phyloP scores from a whole-genome alignment of 441 rosid species.

The Croton laevigatus region DNA sequence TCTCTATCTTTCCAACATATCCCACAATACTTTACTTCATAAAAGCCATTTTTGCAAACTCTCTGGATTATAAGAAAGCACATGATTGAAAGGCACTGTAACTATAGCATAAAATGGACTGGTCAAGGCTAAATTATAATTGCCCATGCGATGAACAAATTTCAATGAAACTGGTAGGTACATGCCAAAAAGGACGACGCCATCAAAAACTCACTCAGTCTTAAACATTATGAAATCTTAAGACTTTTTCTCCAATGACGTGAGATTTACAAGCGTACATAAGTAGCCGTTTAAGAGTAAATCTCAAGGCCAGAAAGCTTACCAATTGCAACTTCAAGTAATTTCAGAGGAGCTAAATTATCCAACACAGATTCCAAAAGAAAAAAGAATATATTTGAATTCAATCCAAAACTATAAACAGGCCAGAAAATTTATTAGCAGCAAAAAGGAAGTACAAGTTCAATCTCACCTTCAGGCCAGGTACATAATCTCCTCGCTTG shows the following conservation, averaged over 20 bases:
- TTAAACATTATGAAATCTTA: not conserved
- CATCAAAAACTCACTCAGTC: not conserved
- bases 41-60: not conserved
- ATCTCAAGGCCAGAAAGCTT: not conserved
- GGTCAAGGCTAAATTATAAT: not conserved
- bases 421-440: not conserved
- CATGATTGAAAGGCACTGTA: not conserved
- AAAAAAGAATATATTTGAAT: not conserved
- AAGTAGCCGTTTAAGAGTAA: not conserved
- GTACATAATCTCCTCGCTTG: slow-evolving; percentile 97
- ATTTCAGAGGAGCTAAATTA: not conserved
- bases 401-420: not conserved
- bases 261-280: not conserved
- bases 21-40: not conserved
- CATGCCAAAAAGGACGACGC: not conserved
- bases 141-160: not conserved
- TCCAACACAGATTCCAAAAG: not conserved
- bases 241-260: not conserved
- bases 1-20: not conserved
- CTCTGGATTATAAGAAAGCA: not conserved
- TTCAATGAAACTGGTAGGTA: not conserved
- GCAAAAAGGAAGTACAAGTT: slow-evolving; percentile 1
- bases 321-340: not conserved
- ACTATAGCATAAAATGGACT: not conserved
- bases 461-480: slow-evolving; percentile 82